Conservation (phyloP, 495 filamentous ascomycete genomes). For the Aspergillus taichungensis region DNA sequence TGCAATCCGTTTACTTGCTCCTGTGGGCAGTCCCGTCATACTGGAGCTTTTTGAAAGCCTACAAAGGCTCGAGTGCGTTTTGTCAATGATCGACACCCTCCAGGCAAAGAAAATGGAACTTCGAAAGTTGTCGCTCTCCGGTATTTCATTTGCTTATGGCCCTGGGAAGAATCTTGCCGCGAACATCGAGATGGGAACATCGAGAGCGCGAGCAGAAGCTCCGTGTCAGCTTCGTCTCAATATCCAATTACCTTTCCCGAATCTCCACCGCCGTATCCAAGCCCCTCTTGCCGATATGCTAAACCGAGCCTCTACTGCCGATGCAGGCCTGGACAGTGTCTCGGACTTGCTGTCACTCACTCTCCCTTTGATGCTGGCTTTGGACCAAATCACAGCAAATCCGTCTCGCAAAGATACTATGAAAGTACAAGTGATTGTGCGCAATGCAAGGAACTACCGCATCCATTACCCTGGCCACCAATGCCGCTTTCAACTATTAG, state of each 20-base stretch:
- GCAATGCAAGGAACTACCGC: conserved; percentile 34
- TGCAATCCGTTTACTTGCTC: conserved; percentile 32
- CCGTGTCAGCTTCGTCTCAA: conserved; percentile 24
- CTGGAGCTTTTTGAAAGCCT: conserved; percentile 28
- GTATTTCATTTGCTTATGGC: conserved; percentile 31
- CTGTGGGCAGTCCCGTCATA: conserved; percentile 29
- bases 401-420: conserved; percentile 15
- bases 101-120: conserved; percentile 26
- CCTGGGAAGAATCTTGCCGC: conserved; percentile 20
- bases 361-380: conserved; percentile 56
- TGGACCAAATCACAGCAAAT: conserved; percentile 38
- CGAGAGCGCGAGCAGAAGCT: conserved; percentile 12
- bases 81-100: conserved; percentile 33
- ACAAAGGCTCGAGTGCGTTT: conserved; percentile 33
- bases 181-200: conserved; percentile 21
- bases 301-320: conserved; percentile 37
- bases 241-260: conserved; percentile 48
- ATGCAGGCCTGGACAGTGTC: conserved; percentile 46
- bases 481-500: conserved; percentile 29
- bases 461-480: conserved; percentile 33
- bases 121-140: conserved; percentile 26
- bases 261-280: conserved; percentile 68
- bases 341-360: conserved; percentile 49
- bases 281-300: conserved; percentile 54
- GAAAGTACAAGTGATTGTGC: conserved; percentile 29